Base-by-base conservation (phyloP, 352 stramenopile genomes). In the Pythium insidiosum region DNA sequence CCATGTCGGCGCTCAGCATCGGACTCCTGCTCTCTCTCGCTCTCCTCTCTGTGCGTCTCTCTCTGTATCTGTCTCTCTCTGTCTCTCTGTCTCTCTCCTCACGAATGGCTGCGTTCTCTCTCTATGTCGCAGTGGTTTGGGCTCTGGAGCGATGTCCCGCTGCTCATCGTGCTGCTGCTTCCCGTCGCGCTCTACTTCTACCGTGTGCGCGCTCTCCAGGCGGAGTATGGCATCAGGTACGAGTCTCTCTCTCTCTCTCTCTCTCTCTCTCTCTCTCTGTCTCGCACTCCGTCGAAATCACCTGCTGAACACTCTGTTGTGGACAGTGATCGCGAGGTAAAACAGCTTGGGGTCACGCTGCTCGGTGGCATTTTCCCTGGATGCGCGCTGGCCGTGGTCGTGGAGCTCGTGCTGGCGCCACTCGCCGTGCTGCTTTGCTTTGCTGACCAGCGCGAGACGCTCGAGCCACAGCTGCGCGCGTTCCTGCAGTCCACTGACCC, bases 321-420 rank as follows among this genome's bases (percentile, higher is more conserved):
- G 18, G 21, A 25, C 43, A 87, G 73, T 38, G 73, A 84, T 42
- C 55, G 63, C 10, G 73, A 87, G 50, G 54, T 83, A 34, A 61
- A 67, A 45, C 73, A 87, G 56, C 48, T 89, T 10, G 13, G 72
- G n/a, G 47, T 62, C 44, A 71, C 53, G 20, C 87, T 87, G 39
- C 21, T 76, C 18, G 72, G 63, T 13, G 77, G 73, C 15, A 58
- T 68, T 24, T 64, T 83, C 29, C 61, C 74, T 12, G 42, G 63
- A 16, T 33, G 58, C 15, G 12, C 70, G 12, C 38, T 89, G 13
- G 72, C 70, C 6, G 13, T 80, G 15, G n/a, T 62, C 6, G 41
- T 48, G 11, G 61, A 89, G 42, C 12, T 53, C 6, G 26, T 71
- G 21, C 36, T 89, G 7, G 56, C 58, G 6, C 61, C 64, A 3